A percentile compares a stretch with the other conserved stretches of the same genome.
These are phyloP conservation scores for Erucastrum elatum DNA, from an alignment of 345 rosid genomes.

Conservation along the genomic window DNA sequence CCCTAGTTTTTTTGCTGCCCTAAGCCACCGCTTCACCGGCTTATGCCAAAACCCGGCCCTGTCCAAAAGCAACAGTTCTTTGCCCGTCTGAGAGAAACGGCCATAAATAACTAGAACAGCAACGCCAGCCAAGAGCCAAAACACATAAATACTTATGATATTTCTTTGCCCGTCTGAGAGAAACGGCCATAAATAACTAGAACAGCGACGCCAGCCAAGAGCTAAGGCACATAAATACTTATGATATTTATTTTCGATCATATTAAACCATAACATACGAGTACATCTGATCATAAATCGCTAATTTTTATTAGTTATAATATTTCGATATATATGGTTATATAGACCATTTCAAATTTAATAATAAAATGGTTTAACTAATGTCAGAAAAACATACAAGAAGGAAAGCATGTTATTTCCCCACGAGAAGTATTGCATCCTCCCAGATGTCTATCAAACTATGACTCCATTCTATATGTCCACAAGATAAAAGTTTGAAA, in stretches of 20 bases:
- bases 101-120: neutral
- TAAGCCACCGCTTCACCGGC: too few relatives aligned
- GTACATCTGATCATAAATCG: neutral
- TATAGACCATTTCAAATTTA: neutral
- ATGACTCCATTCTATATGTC: too few relatives aligned
- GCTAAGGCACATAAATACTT: neutral
- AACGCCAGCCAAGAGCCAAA: neutral
- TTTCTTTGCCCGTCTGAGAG: neutral
- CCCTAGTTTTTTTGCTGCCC: too few relatives aligned
- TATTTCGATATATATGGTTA: neutral
- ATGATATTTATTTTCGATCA: too few relatives aligned
- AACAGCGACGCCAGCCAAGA: neutral
- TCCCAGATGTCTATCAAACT: too few relatives aligned
- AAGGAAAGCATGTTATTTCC: too few relatives aligned
- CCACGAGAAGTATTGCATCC: too few relatives aligned
- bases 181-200: neutral
- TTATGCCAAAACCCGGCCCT: too few relatives aligned
- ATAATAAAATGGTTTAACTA: too few relatives aligned
- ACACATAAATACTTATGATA: neutral
- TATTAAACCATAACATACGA: too few relatives aligned
- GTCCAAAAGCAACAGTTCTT: neutral
- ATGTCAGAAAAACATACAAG: too few relatives aligned
- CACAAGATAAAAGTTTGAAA: too few relatives aligned
- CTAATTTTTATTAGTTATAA: neutral
- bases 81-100: neutral